Base-by-base conservation (phyloP, 2,329 filamentous ascomycete species). In the Pseudodiploospora longispora region DNA sequence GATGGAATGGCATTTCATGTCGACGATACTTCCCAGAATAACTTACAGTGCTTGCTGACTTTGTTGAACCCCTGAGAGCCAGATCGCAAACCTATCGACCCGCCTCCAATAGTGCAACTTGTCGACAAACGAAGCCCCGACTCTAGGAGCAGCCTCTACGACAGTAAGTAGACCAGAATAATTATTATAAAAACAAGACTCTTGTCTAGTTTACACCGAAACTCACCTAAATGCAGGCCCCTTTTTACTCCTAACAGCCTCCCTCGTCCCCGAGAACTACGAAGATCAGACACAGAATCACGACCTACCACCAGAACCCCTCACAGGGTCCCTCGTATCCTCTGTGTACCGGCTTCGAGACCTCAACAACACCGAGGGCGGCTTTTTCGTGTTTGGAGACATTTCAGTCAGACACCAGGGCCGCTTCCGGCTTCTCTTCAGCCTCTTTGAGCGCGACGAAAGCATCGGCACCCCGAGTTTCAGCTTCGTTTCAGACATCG, bases 381-480 rank as follows among this genome's bases (percentile, higher is more conserved):
- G 83, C 1, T 94, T 89, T 66, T 95, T 95, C 57, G 83, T 95
- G n/a, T 95, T 94, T 63, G 85, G 85, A 5, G 88, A 95, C 62
- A 71, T 95, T 27, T 93, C 87, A 0, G 80, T 91, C 48, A 84
- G 84, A 58, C 71, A 80, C 27, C 78, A 85, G 55, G 89, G 89
- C 30, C 72, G 70, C 19, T 91, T 82, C 59, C 74, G 82, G 32
- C 72, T 95, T 34, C 76, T 81, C 44, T 95, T 95, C 59, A 83
- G 78, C 40, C 72, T 95, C 10, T 90, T 84, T 62, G 61, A 63
- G 43, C 66, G 61, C 46, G 58, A 62, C 44, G 53, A 62, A 36
- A 57, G 50, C 10, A 47, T 48, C 37, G 45, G 49, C 4, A 46
- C 46, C 30, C 52, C 50, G 7, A 50, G 52, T 42, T 48, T 53